Base-by-base conservation (phyloP, 805 yeast genomes). In the Sugiyamaella floridensis region DNA sequence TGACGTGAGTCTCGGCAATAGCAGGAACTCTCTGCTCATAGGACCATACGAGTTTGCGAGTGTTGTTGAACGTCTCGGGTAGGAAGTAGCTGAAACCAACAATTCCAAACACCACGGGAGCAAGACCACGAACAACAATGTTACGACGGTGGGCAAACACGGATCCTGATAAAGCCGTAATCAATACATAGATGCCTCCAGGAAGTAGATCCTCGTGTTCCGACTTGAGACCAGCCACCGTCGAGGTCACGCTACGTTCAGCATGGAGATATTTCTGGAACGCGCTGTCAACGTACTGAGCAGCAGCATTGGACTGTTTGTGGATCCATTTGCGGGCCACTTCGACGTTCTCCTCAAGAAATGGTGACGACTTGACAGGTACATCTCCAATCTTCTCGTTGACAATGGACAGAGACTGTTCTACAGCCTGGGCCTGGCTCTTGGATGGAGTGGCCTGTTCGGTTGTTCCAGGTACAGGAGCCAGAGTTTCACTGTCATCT, bases 141-240 rank as follows among this genome's bases (percentile, higher is more conserved):
- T 80, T 80, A 53, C 85, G 75, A 60, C 83, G 80, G 62, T 95
- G 85, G 1, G 93, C 80, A 48, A 82, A 60, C 49, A 88, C 82
- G 45, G 85, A 77, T 40, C 96, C 96, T 7, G 88, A 71, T 51
- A 89, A 73, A 1, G 81, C 76, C 12, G 88, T 89, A 28, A 87
- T 78, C 9, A 81, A 64, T 41, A 89, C 74, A 65, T 86, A 89
- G 29, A 86, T 67, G 2, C 82, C 69, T 57, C 84, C 85, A 12
- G 96, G 93, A 48, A 85, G 73, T 48, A 87, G 68, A 47, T 81
- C 86, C 70, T 89, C 96, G 43, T 75, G 68, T 59, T 72, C 79
- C 55, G 78, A 74, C 65, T 83, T 89, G 58, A 89, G 74, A 14
- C 74, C 74, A 26, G 89, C 75, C 10, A 86, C 67, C 1, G 92